Base-by-base conservation (phyloP, 352 stramenopile genomes). In the Globisporangium sylvaticum region DNA sequence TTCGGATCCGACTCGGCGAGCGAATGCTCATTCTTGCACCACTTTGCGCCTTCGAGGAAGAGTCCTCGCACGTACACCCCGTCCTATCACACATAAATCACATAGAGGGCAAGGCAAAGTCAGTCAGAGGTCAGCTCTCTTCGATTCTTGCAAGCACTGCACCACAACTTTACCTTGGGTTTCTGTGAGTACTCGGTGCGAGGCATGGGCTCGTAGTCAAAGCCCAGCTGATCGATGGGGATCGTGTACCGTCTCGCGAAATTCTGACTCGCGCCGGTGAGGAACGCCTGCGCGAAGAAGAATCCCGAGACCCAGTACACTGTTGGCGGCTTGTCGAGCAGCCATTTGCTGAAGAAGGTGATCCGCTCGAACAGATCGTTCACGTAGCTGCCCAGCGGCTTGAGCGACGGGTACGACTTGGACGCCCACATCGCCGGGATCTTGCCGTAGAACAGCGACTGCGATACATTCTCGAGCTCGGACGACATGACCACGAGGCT, bases 251-350 rank as follows among this genome's bases (percentile, higher is more conserved):
- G 93, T 2, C 95, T 80, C 10, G 95, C 95, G 64, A 84, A 98
- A 69, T 98, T 98, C 71, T 98, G 95, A 64, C 95, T 94, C 46
- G 90, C 94, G 32, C 95, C 95, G 0, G 95, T 98, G 53, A 98
- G 76, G 74, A 98, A 98, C 15, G 95, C 94, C 77, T 98, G 91
- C 3, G 95, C 97, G 78, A 98, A 98, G 77, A 98, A 98, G 72
- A 98, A 98, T 0, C 95, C 93, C 22, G 84, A 96, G 62, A 98
- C 87, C 95, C 95, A 98, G 73, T 96, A 98, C 8, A 97, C 84
- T 9, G 82, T 74, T 4, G 94, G 94, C 14, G 92, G 80, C 22
- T 89, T 92, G 59, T 94, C 79, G 31, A 97, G 71, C 8, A 98
- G 72, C 95, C 95, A 98, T 55, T 87, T 84, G 67, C 78, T 79